These are phyloP conservation scores for Fragaria ananassa DNA, from an alignment of 306 rosid species.

Conservation along the genomic window DNA sequence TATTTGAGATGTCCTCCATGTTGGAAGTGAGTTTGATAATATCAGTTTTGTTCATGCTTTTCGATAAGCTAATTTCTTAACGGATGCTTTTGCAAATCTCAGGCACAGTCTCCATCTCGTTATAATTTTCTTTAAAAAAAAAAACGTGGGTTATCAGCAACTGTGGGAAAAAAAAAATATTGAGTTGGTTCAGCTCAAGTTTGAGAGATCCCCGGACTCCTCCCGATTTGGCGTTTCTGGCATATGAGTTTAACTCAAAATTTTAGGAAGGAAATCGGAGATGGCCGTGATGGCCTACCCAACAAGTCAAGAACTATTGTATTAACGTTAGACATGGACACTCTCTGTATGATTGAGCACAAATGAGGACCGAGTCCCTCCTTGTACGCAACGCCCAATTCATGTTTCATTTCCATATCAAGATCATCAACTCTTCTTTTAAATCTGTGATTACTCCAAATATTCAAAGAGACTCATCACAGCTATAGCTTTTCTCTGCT, in stretches of 20 bases:
- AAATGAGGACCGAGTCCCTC: not conserved
- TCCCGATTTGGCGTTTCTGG: not conserved
- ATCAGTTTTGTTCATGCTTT: too few species aligned
- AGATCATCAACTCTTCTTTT: not conserved
- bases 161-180: too few species aligned
- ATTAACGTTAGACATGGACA: not conserved
- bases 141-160: too few species aligned
- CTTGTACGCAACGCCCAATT: not conserved
- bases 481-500: not conserved
- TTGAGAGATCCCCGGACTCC: constrained; percentile 1
- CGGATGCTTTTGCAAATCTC: too few species aligned
- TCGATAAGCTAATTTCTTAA: too few species aligned
- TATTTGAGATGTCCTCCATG: too few species aligned
- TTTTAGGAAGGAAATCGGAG: not conserved
- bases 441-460: not conserved
- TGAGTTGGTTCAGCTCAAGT: not conserved
- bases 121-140: too few species aligned
- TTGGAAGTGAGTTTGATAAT: too few species aligned
- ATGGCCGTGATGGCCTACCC: not conserved
- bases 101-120: too few species aligned
- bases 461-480: constrained; percentile 1
- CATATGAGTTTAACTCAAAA: not conserved
- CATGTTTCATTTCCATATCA: not conserved
- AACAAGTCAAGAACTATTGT: not conserved
- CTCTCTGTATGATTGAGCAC: not conserved